Evolutionary conservation across 768 basidiomycete genomes (phyloP), one percentile per base, ranked within the genome.

Genomic region (Megacollybia marginata): DNA sequence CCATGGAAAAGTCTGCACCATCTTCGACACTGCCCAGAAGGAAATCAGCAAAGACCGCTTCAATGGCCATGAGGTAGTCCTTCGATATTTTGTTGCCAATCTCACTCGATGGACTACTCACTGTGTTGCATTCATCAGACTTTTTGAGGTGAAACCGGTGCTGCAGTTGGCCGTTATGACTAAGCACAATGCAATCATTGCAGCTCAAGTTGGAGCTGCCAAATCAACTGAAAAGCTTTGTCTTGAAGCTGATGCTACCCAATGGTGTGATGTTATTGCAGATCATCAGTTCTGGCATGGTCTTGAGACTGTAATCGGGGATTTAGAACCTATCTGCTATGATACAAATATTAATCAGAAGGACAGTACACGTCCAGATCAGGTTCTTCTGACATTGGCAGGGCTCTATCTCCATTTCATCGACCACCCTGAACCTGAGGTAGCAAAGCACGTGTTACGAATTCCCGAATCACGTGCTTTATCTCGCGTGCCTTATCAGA

Each of bases 261-360:
- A n/a, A n/a, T n/a, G n/a, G n/a, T 62, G 59, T 49, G 57, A 63
- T 13, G 53, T 58, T 12, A 55, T 62, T 15, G 54, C 61, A 35
- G 48, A 55, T 53, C 51, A 16, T 42, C 36, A 1, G 6, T 60
- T 59, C 48, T 62, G 57, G 60, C 32, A 34, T 12, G 34, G 42
- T 11, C 51, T 63, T 28, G 51, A 60, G 40, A n/a, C 49, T 35
- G 51, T 59, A 4, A 46, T 60, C 40, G 59, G 60, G 32, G 56
- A 61, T 34, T 53, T 65, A 15, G 57, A 65, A 54, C 62, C 61
- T 9, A 63, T 65, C 23, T 65, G 61, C 47, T 52, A 60, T 40
- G 55, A 57, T 2, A 53, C n/a, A n/a, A n/a, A n/a, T n/a, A n/a
- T n/a, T n/a, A n/a, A n/a, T n/a, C n/a, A n/a, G n/a, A n/a, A n/a